Evolutionary conservation across 805 yeast genomes (phyloP).

Genomic region (Wickerhamiella alocasiicola): DNA sequence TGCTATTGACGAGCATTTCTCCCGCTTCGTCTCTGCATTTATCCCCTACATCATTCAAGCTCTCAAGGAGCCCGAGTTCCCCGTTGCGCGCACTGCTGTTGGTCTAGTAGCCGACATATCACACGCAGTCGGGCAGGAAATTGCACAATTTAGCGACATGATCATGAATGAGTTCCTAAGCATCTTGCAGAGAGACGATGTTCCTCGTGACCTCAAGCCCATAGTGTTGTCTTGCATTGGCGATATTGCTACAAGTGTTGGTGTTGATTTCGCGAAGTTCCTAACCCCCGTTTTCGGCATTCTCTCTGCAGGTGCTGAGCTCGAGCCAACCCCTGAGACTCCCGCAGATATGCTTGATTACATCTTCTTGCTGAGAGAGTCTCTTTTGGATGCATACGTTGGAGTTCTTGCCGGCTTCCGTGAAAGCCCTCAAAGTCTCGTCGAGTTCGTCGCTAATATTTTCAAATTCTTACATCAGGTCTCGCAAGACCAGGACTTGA

Average conservation of each 20-base stretch:
- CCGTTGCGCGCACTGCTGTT: slow-evolving; percentile 78
- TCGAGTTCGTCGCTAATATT: slow-evolving; percentile 54
- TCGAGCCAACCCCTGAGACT: slow-evolving; percentile 33
- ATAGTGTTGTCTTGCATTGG: slow-evolving; percentile 87
- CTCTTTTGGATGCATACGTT: slow-evolving; percentile 91
- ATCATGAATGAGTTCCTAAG: slow-evolving; percentile 76
- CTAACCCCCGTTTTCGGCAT: slow-evolving; percentile 68
- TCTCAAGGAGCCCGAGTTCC: slow-evolving; percentile 67
- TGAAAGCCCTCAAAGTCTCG: slow-evolving; percentile 50
- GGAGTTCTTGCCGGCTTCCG: slow-evolving; percentile 89
- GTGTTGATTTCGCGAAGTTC: slow-evolving; percentile 62
- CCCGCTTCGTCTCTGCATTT: slow-evolving; percentile 66
- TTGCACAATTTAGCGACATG: slow-evolving; percentile 63
- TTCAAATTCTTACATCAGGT: slow-evolving; percentile 55
- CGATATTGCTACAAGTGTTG: slow-evolving; percentile 85
- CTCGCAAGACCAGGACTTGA: slow-evolving; percentile 46
- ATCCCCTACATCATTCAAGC: slow-evolving; percentile 74
- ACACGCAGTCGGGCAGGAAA: slow-evolving; percentile 66
- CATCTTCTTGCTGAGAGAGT: slow-evolving; percentile 56
- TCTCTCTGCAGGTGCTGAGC: slow-evolving; percentile 30
- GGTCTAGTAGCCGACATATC: slow-evolving; percentile 92
- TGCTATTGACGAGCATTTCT: slow-evolving; percentile 59
- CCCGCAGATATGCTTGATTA: slow-evolving; percentile 70
- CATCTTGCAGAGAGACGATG: slow-evolving; percentile 50
- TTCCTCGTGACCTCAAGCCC: slow-evolving; percentile 75